These are phyloP conservation scores for Clavulina sp. DNA, from an alignment of 768 basidiomycete genomes.

Conservation along the genomic window DNA sequence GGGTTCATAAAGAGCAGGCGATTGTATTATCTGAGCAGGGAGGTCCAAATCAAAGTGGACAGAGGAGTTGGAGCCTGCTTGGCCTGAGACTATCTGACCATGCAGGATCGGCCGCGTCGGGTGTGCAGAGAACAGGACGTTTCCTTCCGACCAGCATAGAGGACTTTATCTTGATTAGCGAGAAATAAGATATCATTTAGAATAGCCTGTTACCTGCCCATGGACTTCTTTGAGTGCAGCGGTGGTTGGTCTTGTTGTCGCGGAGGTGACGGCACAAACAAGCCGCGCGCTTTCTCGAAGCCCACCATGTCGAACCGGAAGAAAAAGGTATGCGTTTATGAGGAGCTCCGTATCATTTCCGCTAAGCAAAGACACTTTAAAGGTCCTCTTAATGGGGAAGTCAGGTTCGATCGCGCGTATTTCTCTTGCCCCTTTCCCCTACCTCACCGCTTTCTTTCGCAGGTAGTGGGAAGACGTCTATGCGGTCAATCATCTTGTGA, in stretches of 20 bases:
- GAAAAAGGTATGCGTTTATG: slow-evolving; percentile 4
- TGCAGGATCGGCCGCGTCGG: background rate
- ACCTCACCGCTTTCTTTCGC: background rate
- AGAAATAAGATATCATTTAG: too few species aligned
- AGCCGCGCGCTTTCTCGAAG: background rate
- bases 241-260: background rate
- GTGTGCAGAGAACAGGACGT: background rate
- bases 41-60: background rate
- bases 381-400: slow-evolving; percentile 98
- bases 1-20: background rate
- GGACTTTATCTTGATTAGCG: too few species aligned
- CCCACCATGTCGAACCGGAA: background rate
- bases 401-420: slow-evolving; percentile 33
- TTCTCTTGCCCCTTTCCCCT: background rate
- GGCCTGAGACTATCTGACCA: background rate
- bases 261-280: background rate
- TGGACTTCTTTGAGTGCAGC: too few species aligned
- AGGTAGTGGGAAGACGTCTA: slow-evolving; percentile 59
- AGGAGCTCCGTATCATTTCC: background rate
- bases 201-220: too few species aligned
- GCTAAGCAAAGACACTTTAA: background rate
- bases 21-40: background rate
- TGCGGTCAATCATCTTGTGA: slow-evolving; percentile 98
- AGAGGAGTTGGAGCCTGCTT: background rate
- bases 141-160: too few species aligned